phyloP scores from a whole-genome alignment of 2,329 filamentous ascomycete species.

The Aspergillus glaucus region DNA sequence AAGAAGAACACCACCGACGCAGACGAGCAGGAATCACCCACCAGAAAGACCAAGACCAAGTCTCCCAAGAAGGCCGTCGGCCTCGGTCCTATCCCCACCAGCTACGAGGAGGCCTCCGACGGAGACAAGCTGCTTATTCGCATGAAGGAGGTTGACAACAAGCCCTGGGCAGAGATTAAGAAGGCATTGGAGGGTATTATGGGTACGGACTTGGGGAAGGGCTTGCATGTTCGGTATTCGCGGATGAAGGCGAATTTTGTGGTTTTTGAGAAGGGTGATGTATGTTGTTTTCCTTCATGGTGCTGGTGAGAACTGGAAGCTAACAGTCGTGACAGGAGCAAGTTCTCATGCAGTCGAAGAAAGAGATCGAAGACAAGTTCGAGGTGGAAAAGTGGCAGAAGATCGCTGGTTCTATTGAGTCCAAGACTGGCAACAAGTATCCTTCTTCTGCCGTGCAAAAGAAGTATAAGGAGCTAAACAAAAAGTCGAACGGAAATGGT shows the following conservation, averaged over 20 bases:
- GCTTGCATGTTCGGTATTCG: neutral
- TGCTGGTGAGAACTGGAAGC: neutral
- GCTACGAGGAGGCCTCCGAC: conserved; percentile 5
- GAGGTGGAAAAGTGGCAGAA: conserved; percentile 35
- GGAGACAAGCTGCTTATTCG: neutral
- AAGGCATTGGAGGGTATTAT: neutral
- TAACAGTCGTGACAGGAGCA: conserved; percentile 14
- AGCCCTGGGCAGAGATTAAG: neutral
- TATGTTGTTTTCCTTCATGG: conserved; percentile 16
- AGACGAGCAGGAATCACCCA: neutral
- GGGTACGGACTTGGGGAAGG: neutral
- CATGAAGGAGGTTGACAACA: neutral
- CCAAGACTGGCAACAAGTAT: conserved; percentile 23
- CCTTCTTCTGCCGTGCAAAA: conserved; percentile 29
- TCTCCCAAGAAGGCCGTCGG: conserved; percentile 4
- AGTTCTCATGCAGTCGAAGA: conserved; percentile 30
- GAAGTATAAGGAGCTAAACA: conserved; percentile 36
- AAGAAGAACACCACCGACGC: conserved; percentile 16
- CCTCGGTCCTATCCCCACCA: conserved; percentile 18
- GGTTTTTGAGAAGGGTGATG: conserved; percentile 19
- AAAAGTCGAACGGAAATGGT: conserved; percentile 8
- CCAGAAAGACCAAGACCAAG: neutral
- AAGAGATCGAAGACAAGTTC: conserved; percentile 34
- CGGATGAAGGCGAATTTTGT: conserved; percentile 2
- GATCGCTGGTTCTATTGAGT: conserved; percentile 19